Evolutionary conservation across 139 green algal genomes (phyloP).

Genomic region (Mychonastes homosphaera): DNA sequence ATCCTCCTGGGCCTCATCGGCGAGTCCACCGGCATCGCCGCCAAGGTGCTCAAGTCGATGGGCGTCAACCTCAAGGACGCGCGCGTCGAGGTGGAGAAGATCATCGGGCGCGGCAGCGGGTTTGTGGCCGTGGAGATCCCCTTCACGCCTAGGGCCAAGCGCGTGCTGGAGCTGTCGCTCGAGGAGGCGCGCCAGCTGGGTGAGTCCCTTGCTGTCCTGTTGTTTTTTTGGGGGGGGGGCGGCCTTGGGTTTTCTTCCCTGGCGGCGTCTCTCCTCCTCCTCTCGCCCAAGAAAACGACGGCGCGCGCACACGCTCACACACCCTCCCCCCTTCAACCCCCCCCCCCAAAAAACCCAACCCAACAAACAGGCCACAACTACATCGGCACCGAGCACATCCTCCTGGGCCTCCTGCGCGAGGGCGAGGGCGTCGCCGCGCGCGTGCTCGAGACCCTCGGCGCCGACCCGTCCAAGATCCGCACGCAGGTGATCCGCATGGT

Average conservation of each 20-base stretch:
- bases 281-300: too few relatives aligned
- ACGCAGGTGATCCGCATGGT: constrained; percentile 99
- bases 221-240: too few relatives aligned
- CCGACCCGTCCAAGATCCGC: constrained; percentile 91
- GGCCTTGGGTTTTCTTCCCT: too few relatives aligned
- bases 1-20: constrained; percentile 97
- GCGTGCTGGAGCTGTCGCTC: constrained; percentile 95
- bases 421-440: constrained; percentile 94
- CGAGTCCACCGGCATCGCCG: constrained; percentile 96
- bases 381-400: constrained; percentile 99
- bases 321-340: too few relatives aligned
- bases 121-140: constrained; percentile 99
- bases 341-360: too few relatives aligned
- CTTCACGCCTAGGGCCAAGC: constrained; percentile 97
- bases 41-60: constrained; percentile 99
- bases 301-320: too few relatives aligned
- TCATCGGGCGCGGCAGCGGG: constrained; percentile 92
- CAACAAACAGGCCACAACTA: constrained; percentile 99
- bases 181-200: constrained; percentile 96
- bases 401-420: constrained; percentile 94
- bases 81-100: constrained; percentile 96
- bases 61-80: constrained; percentile 98
- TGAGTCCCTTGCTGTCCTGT: constrained; percentile 36
- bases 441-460: constrained; percentile 93
- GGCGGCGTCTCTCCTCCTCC: too few relatives aligned